These are phyloP conservation scores for Blepharisma stoltei DNA, from an alignment of 73 alveolate genomes.

Conservation along the genomic window DNA sequence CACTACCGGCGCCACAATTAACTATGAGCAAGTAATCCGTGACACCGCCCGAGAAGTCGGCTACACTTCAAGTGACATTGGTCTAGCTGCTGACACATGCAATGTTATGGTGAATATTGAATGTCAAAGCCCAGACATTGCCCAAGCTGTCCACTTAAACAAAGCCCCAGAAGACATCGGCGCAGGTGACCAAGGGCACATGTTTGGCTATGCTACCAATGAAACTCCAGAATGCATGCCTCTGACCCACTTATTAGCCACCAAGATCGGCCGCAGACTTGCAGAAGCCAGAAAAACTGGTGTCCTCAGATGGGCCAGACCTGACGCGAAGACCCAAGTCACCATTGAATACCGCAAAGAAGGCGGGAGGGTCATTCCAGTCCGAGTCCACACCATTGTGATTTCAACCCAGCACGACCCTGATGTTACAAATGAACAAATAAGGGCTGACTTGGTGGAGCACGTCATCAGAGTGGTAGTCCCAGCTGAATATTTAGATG, in stretches of 20 bases:
- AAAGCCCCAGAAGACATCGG: slow-evolving; percentile 91
- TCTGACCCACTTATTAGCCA: slow-evolving; percentile 88
- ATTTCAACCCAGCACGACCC: slow-evolving; percentile 95
- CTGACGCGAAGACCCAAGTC: slow-evolving; percentile 97
- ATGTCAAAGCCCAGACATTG: slow-evolving; percentile 82
- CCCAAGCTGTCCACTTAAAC: slow-evolving; percentile 87
- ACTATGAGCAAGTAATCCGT: slow-evolving; percentile 86
- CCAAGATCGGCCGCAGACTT: slow-evolving; percentile 77
- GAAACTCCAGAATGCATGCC: slow-evolving; percentile 96
- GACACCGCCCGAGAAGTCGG: slow-evolving; percentile 88
- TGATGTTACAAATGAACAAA: slow-evolving; percentile 67
- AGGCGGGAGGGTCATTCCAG: slow-evolving; percentile 78
- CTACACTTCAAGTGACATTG: slow-evolving; percentile 87
- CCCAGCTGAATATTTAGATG: slow-evolving; percentile 78
- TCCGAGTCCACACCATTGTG: slow-evolving; percentile 87
- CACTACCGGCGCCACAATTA: slow-evolving; percentile 68
- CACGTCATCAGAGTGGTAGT: slow-evolving; percentile 79
- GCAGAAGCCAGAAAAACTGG: slow-evolving; percentile 87
- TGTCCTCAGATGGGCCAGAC: slow-evolving; percentile 89
- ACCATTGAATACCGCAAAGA: slow-evolving; percentile 91
- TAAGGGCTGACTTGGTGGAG: slow-evolving; percentile 63
- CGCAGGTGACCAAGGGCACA: slow-evolving; percentile 99
- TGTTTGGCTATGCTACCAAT: slow-evolving; percentile 99
- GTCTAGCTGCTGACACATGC: slow-evolving; percentile 85
- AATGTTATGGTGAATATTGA: slow-evolving; percentile 83